Evolutionary conservation across 2,329 filamentous ascomycete species (phyloP).

Genomic region (Talaromyces rugulosus): DNA sequence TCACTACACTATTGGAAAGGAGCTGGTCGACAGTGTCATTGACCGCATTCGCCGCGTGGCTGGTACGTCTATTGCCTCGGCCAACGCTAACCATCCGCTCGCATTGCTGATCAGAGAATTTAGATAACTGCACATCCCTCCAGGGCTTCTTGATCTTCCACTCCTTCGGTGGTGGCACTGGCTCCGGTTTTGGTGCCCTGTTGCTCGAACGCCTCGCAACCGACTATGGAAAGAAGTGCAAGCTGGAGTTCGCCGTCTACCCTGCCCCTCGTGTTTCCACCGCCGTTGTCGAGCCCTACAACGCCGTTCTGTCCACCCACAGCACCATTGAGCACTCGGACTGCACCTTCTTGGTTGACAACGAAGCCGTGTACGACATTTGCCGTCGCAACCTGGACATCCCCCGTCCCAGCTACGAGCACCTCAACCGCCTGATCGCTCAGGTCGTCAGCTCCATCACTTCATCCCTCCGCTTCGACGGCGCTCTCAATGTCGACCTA

Average conservation of each 20-base stretch:
- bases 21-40: constrained; percentile 60
- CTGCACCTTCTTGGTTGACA: constrained; percentile 66
- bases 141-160: constrained; percentile 67
- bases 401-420: constrained; percentile 60
- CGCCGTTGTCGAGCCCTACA: constrained; percentile 66
- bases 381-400: constrained; percentile 63
- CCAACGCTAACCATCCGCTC: background rate
- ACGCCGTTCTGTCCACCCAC: constrained; percentile 53
- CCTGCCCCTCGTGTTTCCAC: constrained; percentile 61
- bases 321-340: constrained; percentile 65
- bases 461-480: constrained; percentile 61
- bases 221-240: constrained; percentile 65
- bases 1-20: constrained; percentile 66
- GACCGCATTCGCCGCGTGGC: constrained; percentile 62
- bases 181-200: constrained; percentile 63
- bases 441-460: constrained; percentile 66
- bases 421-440: constrained; percentile 63
- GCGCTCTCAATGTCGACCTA: constrained; percentile 63
- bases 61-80: constrained; percentile 39
- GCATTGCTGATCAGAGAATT: background rate
- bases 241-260: constrained; percentile 64
- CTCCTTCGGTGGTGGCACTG: constrained; percentile 65
- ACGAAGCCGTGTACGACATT: constrained; percentile 66
- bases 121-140: constrained; percentile 62
- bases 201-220: constrained; percentile 60